Percentiles rank a stretch among this genome's conserved stretches.
Conservation (phyloP, 1,139 yeast genomes). For the Candida dubliniensis region DNA sequence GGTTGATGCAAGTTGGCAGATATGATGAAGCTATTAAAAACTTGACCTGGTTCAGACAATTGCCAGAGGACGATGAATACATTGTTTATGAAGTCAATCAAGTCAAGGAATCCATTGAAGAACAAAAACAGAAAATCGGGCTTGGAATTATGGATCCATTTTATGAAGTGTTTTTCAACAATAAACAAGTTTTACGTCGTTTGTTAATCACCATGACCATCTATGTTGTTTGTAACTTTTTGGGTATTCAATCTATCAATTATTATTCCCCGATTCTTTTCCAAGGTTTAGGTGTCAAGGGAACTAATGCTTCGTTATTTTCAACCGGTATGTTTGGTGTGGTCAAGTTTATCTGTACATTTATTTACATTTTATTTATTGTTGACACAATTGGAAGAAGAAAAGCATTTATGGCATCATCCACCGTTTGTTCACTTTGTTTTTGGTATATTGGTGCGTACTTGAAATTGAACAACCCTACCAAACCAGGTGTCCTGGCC, state of each 20-base stretch:
- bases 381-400: constrained; percentile 43
- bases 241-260: constrained; percentile 48
- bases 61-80: constrained; percentile 40
- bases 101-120: constrained; percentile 26
- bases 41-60: constrained; percentile 39
- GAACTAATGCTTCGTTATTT: constrained; percentile 39
- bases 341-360: constrained; percentile 40
- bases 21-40: constrained; percentile 37
- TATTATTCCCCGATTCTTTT: constrained; percentile 47
- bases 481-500: constrained; percentile 33
- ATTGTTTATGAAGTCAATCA: constrained; percentile 36
- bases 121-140: constrained; percentile 35
- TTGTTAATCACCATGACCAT: constrained; percentile 34
- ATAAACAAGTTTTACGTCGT: constrained; percentile 30
- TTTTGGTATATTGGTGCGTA: constrained; percentile 48
- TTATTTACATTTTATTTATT: constrained; percentile 36
- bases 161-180: constrained; percentile 32
- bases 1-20: constrained; percentile 39
- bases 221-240: constrained; percentile 43
- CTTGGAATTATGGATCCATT: constrained; percentile 41
- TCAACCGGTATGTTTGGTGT: constrained; percentile 48
- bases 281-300: constrained; percentile 39
- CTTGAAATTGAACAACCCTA: constrained; percentile 39
- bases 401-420: constrained; percentile 39
- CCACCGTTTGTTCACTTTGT: constrained; percentile 38